These are phyloP conservation scores for Syzygium syzygioides DNA, from an alignment of 441 rosid genomes.

Conservation along the genomic window DNA sequence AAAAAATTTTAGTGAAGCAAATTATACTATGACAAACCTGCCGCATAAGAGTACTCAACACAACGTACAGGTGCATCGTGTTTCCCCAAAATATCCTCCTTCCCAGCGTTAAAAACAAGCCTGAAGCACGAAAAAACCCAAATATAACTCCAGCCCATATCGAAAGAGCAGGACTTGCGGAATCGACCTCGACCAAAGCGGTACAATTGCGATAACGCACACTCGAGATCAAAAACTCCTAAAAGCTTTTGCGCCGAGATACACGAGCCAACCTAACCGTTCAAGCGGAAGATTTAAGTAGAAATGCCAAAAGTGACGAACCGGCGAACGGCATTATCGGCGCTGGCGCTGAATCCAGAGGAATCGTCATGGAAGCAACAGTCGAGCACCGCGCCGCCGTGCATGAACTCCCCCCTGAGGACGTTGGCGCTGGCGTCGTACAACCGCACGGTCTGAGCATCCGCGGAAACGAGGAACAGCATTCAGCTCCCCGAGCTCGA, in stretches of 20 bases:
- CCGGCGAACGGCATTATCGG: conserved; percentile 76
- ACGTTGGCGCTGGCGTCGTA: conserved; percentile 80
- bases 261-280: neutral
- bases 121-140: conserved; percentile 36
- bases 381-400: conserved; percentile 89
- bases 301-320: conserved; percentile 14
- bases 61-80: conserved; percentile 93
- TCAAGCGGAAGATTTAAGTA: neutral
- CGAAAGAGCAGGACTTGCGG: neutral
- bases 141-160: neutral
- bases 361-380: conserved; percentile 99
- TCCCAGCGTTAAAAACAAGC: conserved; percentile 71
- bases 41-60: conserved; percentile 89
- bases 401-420: conserved; percentile 82
- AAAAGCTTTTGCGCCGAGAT: neutral
- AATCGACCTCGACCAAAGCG: neutral
- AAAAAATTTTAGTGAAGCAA: neutral
- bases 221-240: neutral
- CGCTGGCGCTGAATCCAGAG: conserved; percentile 84
- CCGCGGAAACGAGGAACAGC: neutral
- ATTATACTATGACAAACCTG: conserved; percentile 47
- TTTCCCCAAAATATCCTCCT: conserved; percentile 87
- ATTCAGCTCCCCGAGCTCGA: neutral
- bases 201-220: neutral
- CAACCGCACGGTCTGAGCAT: conserved; percentile 57